These are phyloP conservation scores for Pelargonium australe DNA, from an alignment of 441 rosid species.

Conservation along the genomic window DNA sequence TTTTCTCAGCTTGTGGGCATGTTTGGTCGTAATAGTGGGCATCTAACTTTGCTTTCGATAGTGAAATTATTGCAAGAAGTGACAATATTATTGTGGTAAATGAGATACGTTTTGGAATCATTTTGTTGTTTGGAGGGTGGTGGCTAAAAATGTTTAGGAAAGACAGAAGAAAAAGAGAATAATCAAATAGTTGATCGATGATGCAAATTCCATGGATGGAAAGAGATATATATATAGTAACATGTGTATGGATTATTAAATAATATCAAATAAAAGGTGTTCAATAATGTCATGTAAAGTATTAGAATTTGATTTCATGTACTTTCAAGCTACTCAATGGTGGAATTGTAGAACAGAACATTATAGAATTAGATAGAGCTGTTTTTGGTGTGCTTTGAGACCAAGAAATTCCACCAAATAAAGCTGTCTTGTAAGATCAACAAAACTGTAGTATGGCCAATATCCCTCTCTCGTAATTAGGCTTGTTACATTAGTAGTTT, in stretches of 20 bases:
- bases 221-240: slow-evolving; percentile 14
- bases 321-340: slow-evolving; percentile 60
- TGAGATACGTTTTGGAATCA: slow-evolving; percentile 29
- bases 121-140: slow-evolving; percentile 16
- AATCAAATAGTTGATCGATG: slow-evolving; percentile 12
- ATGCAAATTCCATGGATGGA: slow-evolving; percentile 10
- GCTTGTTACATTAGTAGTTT: not conserved
- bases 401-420: slow-evolving; percentile 28
- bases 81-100: slow-evolving; percentile 13
- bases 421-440: slow-evolving; percentile 11
- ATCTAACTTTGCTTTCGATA: slow-evolving; percentile 36
- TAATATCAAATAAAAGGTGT: not conserved
- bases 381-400: slow-evolving; percentile 32
- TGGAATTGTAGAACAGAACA: slow-evolving; percentile 21
- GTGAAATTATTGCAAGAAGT: slow-evolving; percentile 24
- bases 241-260: not conserved
- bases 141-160: not conserved
- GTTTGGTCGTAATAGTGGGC: slow-evolving; percentile 53
- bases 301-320: slow-evolving; percentile 13
- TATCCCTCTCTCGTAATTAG: too few relatives aligned
- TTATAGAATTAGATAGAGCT: not conserved
- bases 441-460: not conserved
- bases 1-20: slow-evolving; percentile 61
- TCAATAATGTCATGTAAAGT: slow-evolving; percentile 10
- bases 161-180: not conserved